These are phyloP conservation scores for Cyclocybe aegerita DNA, from an alignment of 768 basidiomycete species.

Conservation along the genomic window DNA sequence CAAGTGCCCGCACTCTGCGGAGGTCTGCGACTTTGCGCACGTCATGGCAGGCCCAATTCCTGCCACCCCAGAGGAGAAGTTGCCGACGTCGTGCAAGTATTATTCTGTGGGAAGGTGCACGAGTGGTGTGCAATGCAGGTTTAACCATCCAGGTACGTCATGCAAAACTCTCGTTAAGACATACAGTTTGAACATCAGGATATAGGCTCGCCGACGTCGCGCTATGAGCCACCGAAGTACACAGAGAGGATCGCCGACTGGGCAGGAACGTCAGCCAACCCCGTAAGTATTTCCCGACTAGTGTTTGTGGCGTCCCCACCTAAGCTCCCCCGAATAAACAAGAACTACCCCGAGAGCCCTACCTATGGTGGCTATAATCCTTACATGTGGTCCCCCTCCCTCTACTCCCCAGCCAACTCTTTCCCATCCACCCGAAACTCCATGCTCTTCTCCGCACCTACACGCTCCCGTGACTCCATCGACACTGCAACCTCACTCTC, in stretches of 20 bases:
- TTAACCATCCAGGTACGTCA: constrained; percentile 29
- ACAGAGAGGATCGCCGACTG: constrained; percentile 12
- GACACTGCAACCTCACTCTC: constrained; percentile 22
- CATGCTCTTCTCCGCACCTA: constrained; percentile 12
- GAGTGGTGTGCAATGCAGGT: constrained; percentile 37
- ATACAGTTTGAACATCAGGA: not conserved
- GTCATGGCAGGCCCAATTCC: constrained; percentile 28
- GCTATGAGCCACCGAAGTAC: not conserved
- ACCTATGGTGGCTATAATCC: constrained; percentile 10
- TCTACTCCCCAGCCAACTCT: constrained; percentile 12
- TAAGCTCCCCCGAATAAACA: not conserved
- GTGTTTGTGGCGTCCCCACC: not conserved
- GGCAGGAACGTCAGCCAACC: constrained; percentile 13
- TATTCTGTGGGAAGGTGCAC: constrained; percentile 35
- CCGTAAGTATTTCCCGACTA: constrained; percentile 12
- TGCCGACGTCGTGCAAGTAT: constrained; percentile 28
- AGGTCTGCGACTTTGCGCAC: constrained; percentile 49
- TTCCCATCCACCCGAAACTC: constrained; percentile 9
- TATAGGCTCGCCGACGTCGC: not conserved
- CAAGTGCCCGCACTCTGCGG: constrained; percentile 41
- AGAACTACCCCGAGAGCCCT: constrained; percentile 13
- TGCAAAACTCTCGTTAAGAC: not conserved
- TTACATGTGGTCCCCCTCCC: constrained; percentile 13
- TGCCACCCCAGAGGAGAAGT: constrained; percentile 10
- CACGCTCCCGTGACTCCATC: constrained; percentile 25